Percentiles rank a stretch among this genome's conserved stretches.
phyloP scores from a whole-genome alignment of 2,329 filamentous ascomycete genomes.

The Penicillium sp. region DNA sequence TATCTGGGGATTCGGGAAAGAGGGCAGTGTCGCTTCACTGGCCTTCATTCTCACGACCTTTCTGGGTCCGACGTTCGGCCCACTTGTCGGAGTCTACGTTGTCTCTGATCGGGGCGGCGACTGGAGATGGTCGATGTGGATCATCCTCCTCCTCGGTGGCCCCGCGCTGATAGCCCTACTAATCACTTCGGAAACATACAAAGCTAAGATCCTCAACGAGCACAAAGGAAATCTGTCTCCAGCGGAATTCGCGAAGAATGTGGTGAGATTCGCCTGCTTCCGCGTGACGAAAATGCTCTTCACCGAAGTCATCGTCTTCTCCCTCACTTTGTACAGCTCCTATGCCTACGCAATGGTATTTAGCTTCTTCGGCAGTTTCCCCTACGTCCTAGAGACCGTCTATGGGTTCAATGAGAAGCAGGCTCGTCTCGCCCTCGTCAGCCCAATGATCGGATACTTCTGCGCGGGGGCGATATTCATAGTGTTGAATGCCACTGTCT shows the following conservation, averaged over 20 bases:
- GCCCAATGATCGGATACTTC: no score
- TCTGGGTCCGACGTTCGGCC: slow-evolving; percentile 13
- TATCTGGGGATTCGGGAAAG: no score
- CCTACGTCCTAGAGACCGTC: slow-evolving; percentile 3
- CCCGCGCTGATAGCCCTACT: slow-evolving; percentile 59
- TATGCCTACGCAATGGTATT: slow-evolving; percentile 17
- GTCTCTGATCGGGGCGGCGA: slow-evolving; percentile 26
- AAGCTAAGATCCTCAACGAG: no score
- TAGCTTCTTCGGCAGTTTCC: slow-evolving; percentile 13
- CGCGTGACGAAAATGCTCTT: slow-evolving; percentile 12
- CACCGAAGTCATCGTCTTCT: slow-evolving; percentile 11
- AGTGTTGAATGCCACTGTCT: no score
- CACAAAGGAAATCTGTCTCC: no score
- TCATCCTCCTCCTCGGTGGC: slow-evolving; percentile 43
- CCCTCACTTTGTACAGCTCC: slow-evolving; percentile 10
- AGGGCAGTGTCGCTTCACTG: no score
- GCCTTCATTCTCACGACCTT: no score
- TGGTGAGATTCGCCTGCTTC: neutral
- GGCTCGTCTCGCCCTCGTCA: neutral
- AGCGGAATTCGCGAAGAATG: slow-evolving; percentile 39
- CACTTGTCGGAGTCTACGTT: slow-evolving; percentile 32
- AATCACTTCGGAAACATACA: slow-evolving; percentile 40
- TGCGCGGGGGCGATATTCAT: no score
- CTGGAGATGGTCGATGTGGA: slow-evolving; percentile 20
- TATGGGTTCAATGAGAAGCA: slow-evolving; percentile 9